phyloP scores from a whole-genome alignment of 2,329 filamentous ascomycete genomes.

The Diaporthe caulivora region DNA sequence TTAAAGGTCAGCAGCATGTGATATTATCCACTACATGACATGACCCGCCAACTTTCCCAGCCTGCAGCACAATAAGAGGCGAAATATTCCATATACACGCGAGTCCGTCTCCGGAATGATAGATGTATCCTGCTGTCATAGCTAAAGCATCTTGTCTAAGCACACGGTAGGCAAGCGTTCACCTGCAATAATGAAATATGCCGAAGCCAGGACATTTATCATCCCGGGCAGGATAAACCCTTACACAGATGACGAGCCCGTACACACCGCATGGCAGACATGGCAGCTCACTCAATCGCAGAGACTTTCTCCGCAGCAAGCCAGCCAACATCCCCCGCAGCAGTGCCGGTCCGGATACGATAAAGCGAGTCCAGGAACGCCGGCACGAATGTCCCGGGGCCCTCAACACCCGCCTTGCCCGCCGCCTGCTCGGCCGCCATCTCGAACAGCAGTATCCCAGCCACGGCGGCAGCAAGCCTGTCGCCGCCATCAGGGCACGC shows the following conservation, averaged over 20 bases:
- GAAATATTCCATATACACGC: too few species aligned
- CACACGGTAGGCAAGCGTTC: neutral
- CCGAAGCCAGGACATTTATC: neutral
- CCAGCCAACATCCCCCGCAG: constrained; percentile 21
- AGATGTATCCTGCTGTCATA: rapidly evolving
- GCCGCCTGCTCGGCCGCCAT: constrained; percentile 78
- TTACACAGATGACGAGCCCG: too few species aligned
- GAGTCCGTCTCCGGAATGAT: rapidly evolving
- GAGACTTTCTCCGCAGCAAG: constrained; percentile 9
- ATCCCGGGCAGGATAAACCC: too few species aligned
- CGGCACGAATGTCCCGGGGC: constrained; percentile 88
- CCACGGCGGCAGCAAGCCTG: constrained; percentile 78
- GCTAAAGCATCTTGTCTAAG: rapidly evolving
- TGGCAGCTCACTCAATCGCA: neutral
- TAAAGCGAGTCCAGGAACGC: constrained; percentile 83
- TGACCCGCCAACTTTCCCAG: too few species aligned
- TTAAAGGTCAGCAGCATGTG: constrained; percentile 16
- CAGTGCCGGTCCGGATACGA: constrained; percentile 48
- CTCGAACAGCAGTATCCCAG: constrained; percentile 83
- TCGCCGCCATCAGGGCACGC: constrained; percentile 64
- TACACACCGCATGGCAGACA: neutral
- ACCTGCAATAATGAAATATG: neutral
- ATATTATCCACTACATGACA: neutral
- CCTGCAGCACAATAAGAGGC: neutral
- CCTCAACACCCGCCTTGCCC: constrained; percentile 73